These are phyloP conservation scores for Oryza meyeriana DNA, from an alignment of 176 grass and related monocot species.

Conservation along the genomic window DNA sequence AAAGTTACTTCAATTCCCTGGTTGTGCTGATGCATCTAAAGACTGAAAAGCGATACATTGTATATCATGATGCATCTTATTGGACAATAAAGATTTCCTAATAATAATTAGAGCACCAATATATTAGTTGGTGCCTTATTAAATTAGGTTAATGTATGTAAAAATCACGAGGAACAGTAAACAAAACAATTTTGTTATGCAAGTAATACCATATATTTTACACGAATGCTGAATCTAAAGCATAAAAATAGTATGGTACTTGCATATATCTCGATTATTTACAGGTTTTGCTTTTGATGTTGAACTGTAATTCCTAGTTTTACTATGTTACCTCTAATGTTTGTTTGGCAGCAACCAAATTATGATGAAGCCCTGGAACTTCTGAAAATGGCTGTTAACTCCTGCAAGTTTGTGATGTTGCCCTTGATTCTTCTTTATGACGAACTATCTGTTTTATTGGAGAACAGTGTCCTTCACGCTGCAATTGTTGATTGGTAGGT, in stretches of 20 bases:
- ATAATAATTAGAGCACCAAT: neutral
- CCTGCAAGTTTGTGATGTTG: conserved; percentile 67
- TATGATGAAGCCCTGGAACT: conserved; percentile 73
- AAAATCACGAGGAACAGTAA: conserved; percentile 5
- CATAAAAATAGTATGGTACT: neutral
- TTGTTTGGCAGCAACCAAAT: conserved; percentile 65
- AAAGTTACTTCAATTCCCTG: conserved; percentile 15
- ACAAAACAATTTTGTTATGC: neutral
- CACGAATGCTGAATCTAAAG: conserved; percentile 2
- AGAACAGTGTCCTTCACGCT: conserved; percentile 52
- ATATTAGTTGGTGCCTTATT: neutral
- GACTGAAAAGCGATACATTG: neutral
- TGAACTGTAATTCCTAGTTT: conserved; percentile 1
- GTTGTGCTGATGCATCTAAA: conserved; percentile 8
- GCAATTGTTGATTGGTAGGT: conserved; percentile 73
- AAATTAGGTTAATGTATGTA: neutral
- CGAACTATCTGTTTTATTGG: conserved; percentile 74
- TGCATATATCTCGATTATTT: neutral
- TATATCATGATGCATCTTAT: neutral
- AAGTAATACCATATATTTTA: conserved; percentile 14
- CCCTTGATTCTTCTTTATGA: conserved; percentile 84
- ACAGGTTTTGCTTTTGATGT: neutral
- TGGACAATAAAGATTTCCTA: neutral
- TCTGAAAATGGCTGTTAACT: conserved; percentile 67
- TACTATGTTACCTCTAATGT: conserved; percentile 7